Evolutionary conservation across 129 eudicot genomes (phyloP), one percentile per base, ranked within the genome.

Genomic region (Apium graveolens): DNA sequence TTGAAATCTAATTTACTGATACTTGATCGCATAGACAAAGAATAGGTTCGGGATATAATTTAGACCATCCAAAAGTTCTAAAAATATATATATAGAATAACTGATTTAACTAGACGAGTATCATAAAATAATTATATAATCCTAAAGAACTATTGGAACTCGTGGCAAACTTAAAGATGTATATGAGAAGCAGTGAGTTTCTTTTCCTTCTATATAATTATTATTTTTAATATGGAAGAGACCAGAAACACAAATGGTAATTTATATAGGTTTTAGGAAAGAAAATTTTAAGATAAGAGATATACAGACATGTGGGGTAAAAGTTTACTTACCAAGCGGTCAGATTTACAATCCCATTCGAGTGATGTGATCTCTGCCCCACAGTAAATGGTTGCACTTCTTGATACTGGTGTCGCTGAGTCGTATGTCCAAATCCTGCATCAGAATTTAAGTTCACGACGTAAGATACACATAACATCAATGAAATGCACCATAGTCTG

Each of bases 301-400:
- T 2, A n/a, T 5, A 14, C 4, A 17, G 20, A 16, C 77, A 13
- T 27, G 49, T 13, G n/a, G 39, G 49, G 29, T 26, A 39, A 74
- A n/a, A 44, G 10, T 60, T 78, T 49, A 88, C 80, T 62, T 89
- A 96, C 97, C 99, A 96, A 76, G 20, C 99, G 95, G 85, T 96
- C 99, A 78, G 97, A 96, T 88, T 96, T 96, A 87, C 97, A 96
- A 70, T 96, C 99, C 97, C 99, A 96, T 84, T 96, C 99, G 51
- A 96, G 97, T 66, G 99, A 92, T 90, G 85, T 86, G 83, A 96
- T 81, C 90, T 96, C 97, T 21, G 99, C 95, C 74, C 99, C 99
- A 84, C 97, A 96, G 82, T 96, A 96, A 77, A 96, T 96, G 48
- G 99, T 92, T 73, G 99, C 99, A 82, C 92, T 96, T 81, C 97